Conservation (phyloP, 257 asterid species). For the Hygrophila difformis region DNA sequence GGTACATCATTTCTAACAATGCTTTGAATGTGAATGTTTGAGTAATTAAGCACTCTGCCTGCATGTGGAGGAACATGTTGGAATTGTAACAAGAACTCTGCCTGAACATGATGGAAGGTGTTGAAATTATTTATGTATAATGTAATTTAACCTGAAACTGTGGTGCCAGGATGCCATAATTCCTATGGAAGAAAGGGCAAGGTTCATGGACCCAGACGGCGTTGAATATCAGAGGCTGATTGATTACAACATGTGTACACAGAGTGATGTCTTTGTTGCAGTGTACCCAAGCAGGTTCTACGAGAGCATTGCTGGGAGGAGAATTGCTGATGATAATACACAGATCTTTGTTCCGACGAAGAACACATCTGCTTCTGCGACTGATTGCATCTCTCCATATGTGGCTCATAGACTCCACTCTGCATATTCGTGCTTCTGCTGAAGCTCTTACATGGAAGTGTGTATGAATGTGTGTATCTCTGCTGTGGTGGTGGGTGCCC, state of each 20-base stretch:
- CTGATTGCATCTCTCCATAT: conserved; percentile 55
- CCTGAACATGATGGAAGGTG: neutral
- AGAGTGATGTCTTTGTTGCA: conserved; percentile 41
- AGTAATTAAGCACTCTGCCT: no score
- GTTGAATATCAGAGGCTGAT: conserved; percentile 36
- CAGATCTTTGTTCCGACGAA: conserved; percentile 67
- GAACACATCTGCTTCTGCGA: conserved; percentile 50
- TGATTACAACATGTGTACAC: conserved; percentile 36
- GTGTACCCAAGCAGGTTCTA: conserved; percentile 75
- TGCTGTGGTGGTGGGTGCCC: no score
- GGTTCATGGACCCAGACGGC: conserved; percentile 32
- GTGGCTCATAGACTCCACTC: conserved; percentile 65
- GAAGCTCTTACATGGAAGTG: no score
- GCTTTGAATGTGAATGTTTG: no score
- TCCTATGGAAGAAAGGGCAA: conserved; percentile 40
- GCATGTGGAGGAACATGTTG: no score
- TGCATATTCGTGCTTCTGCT: conserved; percentile 77
- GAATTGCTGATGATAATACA: conserved; percentile 63
- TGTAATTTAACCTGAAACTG: conserved; percentile 1
- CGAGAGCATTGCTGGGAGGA: conserved; percentile 73
- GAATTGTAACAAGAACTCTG: no score
- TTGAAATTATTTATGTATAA: neutral
- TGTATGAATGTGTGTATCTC: no score
- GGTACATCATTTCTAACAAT: conserved; percentile 29
- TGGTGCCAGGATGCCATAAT: conserved; percentile 63